These are phyloP conservation scores for Neoascochyta sp. DNA, from an alignment of 2,329 filamentous ascomycete species.

Conservation along the genomic window DNA sequence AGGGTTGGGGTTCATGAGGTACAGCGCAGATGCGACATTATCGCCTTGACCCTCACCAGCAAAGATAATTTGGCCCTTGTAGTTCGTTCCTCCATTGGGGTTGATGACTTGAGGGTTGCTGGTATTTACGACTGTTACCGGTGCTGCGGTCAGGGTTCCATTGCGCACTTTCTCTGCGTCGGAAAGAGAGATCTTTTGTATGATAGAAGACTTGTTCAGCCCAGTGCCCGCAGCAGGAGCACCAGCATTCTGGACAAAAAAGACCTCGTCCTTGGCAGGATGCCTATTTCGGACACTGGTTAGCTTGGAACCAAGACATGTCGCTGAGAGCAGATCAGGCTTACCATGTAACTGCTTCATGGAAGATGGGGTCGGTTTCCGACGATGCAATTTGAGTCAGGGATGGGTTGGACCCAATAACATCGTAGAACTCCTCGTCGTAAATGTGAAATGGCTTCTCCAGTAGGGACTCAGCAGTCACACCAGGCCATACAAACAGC, in stretches of 20 bases:
- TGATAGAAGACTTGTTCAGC: slow-evolving; percentile 23
- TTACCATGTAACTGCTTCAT: slow-evolving; percentile 24
- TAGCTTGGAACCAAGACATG: neutral
- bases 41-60: slow-evolving; percentile 22
- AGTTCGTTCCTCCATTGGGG: slow-evolving; percentile 21
- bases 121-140: slow-evolving; percentile 21
- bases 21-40: slow-evolving; percentile 18
- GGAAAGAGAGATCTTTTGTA: slow-evolving; percentile 23
- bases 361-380: slow-evolving; percentile 21
- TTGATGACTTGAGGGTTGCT: slow-evolving; percentile 24
- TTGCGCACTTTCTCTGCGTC: slow-evolving; percentile 23
- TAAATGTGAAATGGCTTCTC: slow-evolving; percentile 26
- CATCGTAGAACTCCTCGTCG: slow-evolving; percentile 24
- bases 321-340: neutral
- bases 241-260: slow-evolving; percentile 25
- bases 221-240: slow-evolving; percentile 22
- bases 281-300: slow-evolving; percentile 3
- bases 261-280: slow-evolving; percentile 19
- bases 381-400: slow-evolving; percentile 22
- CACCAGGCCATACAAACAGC: slow-evolving; percentile 20
- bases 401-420: slow-evolving; percentile 20
- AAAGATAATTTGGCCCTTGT: slow-evolving; percentile 23
- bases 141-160: slow-evolving; percentile 15
- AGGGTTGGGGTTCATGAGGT: slow-evolving; percentile 20
- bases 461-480: slow-evolving; percentile 16